Base-by-base conservation (phyloP, 192 early-diverging fungal species). In the Coemansia sp. region DNA sequence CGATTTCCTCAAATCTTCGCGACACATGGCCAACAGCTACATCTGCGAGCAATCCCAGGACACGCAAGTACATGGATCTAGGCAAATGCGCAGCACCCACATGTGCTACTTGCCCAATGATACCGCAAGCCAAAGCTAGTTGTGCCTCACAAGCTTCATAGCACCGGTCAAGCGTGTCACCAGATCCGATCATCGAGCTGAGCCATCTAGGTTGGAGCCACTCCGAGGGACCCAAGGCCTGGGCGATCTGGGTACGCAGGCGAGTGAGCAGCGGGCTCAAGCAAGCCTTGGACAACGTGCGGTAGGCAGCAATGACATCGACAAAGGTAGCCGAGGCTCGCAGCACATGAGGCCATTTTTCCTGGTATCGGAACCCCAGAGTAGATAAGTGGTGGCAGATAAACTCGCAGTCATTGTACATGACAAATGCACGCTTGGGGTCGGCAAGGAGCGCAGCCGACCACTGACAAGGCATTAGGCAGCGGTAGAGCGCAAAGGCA, bases 341-440 rank as follows among this genome's bases (percentile, higher is more conserved):
- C 38, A 85, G 71, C 24, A 60, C 70, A 1, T 31, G 27, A 1
- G 78, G 75, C 84, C 78, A 80, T 46, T 60, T 46, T 1, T 72
- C 76, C 20, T 71, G 72, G 34, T 66, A 61, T 20, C 73, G 66
- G 34, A 73, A 68, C 20, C 75, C 78, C 9, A 85, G 76, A 0
- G 74, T 71, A 1, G 79, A 44, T 55, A 85, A 47, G 55, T 81
- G 73, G 52, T 78, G 84, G 47, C 61, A 70, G 38, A 81, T 71
- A 63, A 66, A 85, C 59, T 78, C 76, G 67, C 84, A 85, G 68
- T 85, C 84, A 59, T 76, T 81, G 65, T 72, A 66, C 47, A 78
- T 29, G 44, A 85, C 67, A 70, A 85, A 76, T 24, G 74, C 78
- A 10, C 66, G 75, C 70, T 75, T 77, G 16, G 72, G 66, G 59